Base-by-base conservation (phyloP, 176 grass and related monocot species). In the Chrysopogon serrulatus region DNA sequence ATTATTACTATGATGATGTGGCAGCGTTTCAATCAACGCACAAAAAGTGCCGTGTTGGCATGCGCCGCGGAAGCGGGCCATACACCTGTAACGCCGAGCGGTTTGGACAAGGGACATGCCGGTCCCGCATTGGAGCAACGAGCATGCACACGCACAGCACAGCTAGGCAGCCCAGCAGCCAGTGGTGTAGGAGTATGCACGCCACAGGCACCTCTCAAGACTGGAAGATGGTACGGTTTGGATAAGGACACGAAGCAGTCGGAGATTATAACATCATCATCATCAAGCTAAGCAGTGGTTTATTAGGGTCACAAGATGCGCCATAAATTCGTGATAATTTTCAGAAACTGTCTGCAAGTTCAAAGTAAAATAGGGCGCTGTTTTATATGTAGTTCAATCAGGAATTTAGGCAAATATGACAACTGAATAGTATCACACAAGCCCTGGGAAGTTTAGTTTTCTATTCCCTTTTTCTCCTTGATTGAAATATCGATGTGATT, bases 71-170 rank as follows among this genome's bases (percentile, higher is more conserved):
- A 19, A 6, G 44, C 30, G 30, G 74, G 28, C 87, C 79, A 48
- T 16, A 86, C 88, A 83, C 79, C 43, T 83, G 79, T 83, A 79
- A 23, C 56, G 66, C 21, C 53, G 6, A 15, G 28, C 32, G 2
- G 19, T 24, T 77, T 85, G 63, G 71, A 76, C 82, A 62, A 34
- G 9, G 57, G 6, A 67, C 78, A 32, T 6, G 24, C 16, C 61
- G 36, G 19, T 26, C 27, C 57, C 32, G 19, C 60, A 31, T 35
- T 17, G 47, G 78, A 40, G 35, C 16, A 44, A 16, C 3, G 21
- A 18, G 34, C 19, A 23, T 4, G 19, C 33, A 9, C 14, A 17
- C 45, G 8, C 53, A n/a, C 21, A 8, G 28, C 12, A 21, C 17
- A 14, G 10, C 7, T 6, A 3, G 19, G 0, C 54, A n/a, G n/a